Evolutionary conservation across 2,329 filamentous ascomycete genomes (phyloP).

Genomic region (Cercospora sp.): DNA sequence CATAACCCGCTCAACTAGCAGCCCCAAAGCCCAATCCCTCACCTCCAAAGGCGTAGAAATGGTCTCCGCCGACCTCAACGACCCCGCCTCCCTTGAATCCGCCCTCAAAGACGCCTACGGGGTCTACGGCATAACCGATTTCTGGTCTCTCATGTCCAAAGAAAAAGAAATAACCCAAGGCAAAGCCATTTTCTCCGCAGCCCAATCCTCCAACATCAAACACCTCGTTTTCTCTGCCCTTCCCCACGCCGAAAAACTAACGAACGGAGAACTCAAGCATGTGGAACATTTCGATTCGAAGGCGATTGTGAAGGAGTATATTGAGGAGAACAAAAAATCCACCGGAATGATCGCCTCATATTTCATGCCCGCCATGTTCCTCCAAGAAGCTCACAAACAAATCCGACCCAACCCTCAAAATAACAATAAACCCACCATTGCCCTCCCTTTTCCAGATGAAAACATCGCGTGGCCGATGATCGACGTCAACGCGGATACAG

Average conservation of each 20-base stretch:
- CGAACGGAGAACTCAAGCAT: constrained; percentile 35
- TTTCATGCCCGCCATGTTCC: constrained; percentile 34
- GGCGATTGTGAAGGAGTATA: constrained; percentile 40
- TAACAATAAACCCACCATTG: constrained; percentile 25
- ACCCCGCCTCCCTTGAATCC: constrained; percentile 47
- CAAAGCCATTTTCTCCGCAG: constrained; percentile 40
- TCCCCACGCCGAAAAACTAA: constrained; percentile 34
- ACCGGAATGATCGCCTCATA: constrained; percentile 31
- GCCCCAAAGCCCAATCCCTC: constrained; percentile 50
- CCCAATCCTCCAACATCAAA: constrained; percentile 34
- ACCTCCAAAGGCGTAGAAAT: constrained; percentile 53
- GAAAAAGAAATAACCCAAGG: constrained; percentile 39
- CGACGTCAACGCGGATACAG: constrained; percentile 31
- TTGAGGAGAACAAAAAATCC: constrained; percentile 31
- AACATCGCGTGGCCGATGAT: constrained; percentile 34
- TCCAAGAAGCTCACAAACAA: constrained; percentile 24
- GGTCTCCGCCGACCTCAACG: constrained; percentile 54
- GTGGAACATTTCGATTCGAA: constrained; percentile 45
- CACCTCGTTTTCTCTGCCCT: constrained; percentile 46
- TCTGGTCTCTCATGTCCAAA: constrained; percentile 45
- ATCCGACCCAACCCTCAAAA: constrained; percentile 23
- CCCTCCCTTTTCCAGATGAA: constrained; percentile 31
- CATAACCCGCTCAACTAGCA: constrained; percentile 55
- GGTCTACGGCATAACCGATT: constrained; percentile 58
- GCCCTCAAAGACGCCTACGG: constrained; percentile 51